phyloP scores from a whole-genome alignment of 257 asterid species.

The Mitragyna speciosa region DNA sequence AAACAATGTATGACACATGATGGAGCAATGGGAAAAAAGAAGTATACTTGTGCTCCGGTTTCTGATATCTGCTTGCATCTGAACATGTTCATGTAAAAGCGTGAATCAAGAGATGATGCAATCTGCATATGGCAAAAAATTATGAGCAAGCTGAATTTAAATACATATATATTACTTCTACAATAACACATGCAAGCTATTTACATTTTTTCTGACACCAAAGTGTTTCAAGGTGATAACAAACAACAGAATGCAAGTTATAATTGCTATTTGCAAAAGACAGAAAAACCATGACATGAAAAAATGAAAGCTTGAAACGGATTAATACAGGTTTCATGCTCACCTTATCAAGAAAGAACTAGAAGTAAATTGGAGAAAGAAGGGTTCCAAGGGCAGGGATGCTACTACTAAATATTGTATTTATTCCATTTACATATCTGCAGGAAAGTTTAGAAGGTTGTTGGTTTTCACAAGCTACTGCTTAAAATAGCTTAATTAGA shows the following conservation, averaged over 20 bases:
- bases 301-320: not conserved
- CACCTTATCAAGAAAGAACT: slow-evolving; percentile 88
- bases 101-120: slow-evolving; percentile 94
- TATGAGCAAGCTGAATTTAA: not conserved
- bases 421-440: slow-evolving; percentile 95
- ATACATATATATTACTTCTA: not conserved
- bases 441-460: slow-evolving; percentile 34
- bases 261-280: not conserved
- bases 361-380: slow-evolving; percentile 90
- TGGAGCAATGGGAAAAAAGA: not conserved
- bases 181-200: not conserved
- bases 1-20: not conserved
- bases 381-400: slow-evolving; percentile 95
- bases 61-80: slow-evolving; percentile 98
- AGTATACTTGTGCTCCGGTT: slow-evolving; percentile 88
- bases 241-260: not conserved
- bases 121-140: slow-evolving; percentile 54
- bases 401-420: slow-evolving; percentile 73
- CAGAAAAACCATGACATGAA: not conserved
- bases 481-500: not conserved
- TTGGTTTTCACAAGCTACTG: not conserved
- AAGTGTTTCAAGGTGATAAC: not conserved
- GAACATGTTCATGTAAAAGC: slow-evolving; percentile 87
- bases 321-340: slow-evolving; percentile 3
- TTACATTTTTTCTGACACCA: not conserved